Base-by-base conservation (phyloP, 1,139 yeast species). In the Scheffersomyces stambukii region DNA sequence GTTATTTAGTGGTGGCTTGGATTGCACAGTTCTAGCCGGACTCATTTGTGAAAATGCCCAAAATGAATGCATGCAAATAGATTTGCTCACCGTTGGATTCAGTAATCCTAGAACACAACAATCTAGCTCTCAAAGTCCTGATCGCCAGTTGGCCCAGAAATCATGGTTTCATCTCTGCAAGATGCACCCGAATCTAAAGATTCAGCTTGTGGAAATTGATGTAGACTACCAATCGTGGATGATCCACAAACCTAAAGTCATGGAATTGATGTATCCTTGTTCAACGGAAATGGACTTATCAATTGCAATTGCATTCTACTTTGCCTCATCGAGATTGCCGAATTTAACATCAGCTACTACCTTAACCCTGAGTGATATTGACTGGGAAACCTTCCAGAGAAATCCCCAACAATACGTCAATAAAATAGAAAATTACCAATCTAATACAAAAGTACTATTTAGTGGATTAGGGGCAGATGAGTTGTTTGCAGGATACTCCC, bases 391-490 rank as follows among this genome's bases (percentile, higher is more conserved):
- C 2, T 60, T 54, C 31, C n/a, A 32, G 1, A 19, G 33, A 1
- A 36, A 46, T 28, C 52, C 43, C 15, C 27, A 31, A 3, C 14
- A 18, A 1, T 48, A 41, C 28, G 19, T 39, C 4, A 28, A 14
- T 1, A 12, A 17, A 3, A 26, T 19, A 2, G 30, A 26, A 1
- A 33, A 45, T 3, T 78, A 75, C 42, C 42, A 48, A 4, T 73
- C 89, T 10, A 50, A 55, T 6, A 74, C 86, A 8, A 75, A 77
- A 40, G 95, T 89, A 0, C 56, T 89, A 8, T 64, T 93, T 23
- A 84, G 95, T 35, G 98, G 99, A 0, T 64, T 91, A n/a, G 99
- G 99, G 1, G 98, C 98, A 0, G 99, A 91, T 56, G 98, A 91
- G 54, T 60, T 75, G 16, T 88, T 83, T 61, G 99, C 95, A 0